phyloP scores from a whole-genome alignment of 2,329 filamentous ascomycete species.

The Clarireedia sp. region DNA sequence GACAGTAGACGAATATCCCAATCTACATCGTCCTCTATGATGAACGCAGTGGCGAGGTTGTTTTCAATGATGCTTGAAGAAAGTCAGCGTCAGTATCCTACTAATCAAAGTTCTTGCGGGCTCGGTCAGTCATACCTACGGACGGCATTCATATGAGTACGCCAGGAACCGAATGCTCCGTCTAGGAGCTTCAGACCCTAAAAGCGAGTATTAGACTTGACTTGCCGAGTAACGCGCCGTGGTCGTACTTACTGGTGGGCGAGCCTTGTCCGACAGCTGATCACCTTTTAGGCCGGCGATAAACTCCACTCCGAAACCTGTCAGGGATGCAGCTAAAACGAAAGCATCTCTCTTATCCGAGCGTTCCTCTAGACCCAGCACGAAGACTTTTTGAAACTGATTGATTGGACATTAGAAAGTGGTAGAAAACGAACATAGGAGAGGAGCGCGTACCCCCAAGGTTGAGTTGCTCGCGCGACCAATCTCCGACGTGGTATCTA shows the following conservation, averaged over 20 bases:
- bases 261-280: slow-evolving; percentile 34
- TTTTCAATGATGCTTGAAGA: slow-evolving; percentile 17
- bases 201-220: background rate
- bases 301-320: slow-evolving; percentile 36
- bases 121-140: slow-evolving; percentile 16
- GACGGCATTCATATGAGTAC: slow-evolving; percentile 34
- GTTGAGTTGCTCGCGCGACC: background rate
- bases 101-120: too few species aligned
- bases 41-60: slow-evolving; percentile 29
- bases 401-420: too few species aligned
- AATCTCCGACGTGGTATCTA: background rate
- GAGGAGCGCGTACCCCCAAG: background rate
- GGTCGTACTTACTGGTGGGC: slow-evolving; percentile 28
- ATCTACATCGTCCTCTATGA: slow-evolving; percentile 38
- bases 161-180: slow-evolving; percentile 34
- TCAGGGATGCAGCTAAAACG: slow-evolving; percentile 34
- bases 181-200: slow-evolving; percentile 2
- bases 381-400: slow-evolving; percentile 38
- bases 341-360: slow-evolving; percentile 43
- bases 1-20: slow-evolving; percentile 34
- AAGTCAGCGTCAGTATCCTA: background rate
- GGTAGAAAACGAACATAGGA: background rate
- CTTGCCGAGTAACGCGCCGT: background rate
- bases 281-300: slow-evolving; percentile 36
- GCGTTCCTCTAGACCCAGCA: slow-evolving; percentile 38